phyloP scores from a whole-genome alignment of 306 rosid species.

The Myrica gale region DNA sequence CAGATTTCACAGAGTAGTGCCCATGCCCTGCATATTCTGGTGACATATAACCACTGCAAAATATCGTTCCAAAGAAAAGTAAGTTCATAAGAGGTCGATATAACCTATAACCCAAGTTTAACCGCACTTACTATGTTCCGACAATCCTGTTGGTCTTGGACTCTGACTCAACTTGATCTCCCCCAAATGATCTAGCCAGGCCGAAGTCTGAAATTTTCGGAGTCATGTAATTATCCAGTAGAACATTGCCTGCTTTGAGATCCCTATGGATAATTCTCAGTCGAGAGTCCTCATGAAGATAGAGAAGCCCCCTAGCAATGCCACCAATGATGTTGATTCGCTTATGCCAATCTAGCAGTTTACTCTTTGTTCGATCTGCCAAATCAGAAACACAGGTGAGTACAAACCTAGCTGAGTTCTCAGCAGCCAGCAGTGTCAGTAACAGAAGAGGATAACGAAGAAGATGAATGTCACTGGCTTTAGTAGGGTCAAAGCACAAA shows the following conservation, averaged over 20 bases:
- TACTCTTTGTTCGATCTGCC: constrained; percentile 4
- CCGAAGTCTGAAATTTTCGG: constrained; percentile 68
- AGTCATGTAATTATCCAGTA: constrained; percentile 47
- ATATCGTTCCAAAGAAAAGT: neutral
- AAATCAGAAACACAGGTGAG: neutral
- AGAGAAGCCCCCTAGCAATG: constrained; percentile 32
- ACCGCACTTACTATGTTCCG: constrained; percentile 52
- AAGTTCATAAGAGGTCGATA: neutral
- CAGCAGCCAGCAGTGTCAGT: neutral
- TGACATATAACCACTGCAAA: constrained; percentile 49
- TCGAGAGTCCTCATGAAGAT: constrained; percentile 33
- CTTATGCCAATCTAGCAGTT: constrained; percentile 25
- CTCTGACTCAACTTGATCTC: constrained; percentile 39
- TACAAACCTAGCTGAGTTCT: neutral
- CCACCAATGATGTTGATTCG: constrained; percentile 29
- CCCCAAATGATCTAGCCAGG: constrained; percentile 46
- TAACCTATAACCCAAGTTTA: neutral
- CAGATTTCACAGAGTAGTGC: constrained; percentile 37
- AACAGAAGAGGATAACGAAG: neutral
- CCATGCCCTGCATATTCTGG: constrained; percentile 46
- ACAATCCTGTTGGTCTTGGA: constrained; percentile 43
- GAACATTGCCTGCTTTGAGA: constrained; percentile 50
- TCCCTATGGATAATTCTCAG: constrained; percentile 45
- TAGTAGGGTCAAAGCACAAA: neutral
- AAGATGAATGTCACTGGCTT: neutral